These are phyloP conservation scores for Colletotrichum aenigma DNA, from an alignment of 2,329 filamentous ascomycete species.

Conservation along the genomic window DNA sequence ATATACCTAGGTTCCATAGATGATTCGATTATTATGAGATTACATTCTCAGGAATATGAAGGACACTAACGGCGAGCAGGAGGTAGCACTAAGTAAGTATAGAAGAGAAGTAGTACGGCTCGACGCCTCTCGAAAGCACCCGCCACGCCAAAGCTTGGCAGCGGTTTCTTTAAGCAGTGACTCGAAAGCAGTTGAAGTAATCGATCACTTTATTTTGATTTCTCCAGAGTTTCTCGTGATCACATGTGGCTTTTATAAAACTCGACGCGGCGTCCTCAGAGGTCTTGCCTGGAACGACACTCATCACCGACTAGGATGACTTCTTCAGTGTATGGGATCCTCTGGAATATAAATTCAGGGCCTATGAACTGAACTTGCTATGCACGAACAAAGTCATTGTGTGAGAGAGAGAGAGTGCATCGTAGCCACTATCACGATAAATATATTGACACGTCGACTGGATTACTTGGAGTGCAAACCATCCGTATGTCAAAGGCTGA, in stretches of 20 bases:
- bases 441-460: fast-evolving
- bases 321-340: neutral
- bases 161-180: neutral
- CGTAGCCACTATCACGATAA: neutral
- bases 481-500: neutral
- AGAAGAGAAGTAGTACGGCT: neutral
- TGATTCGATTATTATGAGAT: neutral
- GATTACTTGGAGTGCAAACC: neutral
- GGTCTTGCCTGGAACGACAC: neutral
- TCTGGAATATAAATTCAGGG: fast-evolving
- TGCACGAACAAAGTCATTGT: neutral
- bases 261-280: neutral
- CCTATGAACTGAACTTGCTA: neutral
- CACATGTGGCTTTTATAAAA: neutral
- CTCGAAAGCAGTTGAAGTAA: no score
- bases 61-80: neutral
- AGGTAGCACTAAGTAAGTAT: neutral
- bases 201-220: neutral
- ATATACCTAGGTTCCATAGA: neutral
- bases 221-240: neutral
- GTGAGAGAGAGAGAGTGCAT: neutral
- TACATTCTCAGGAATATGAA: neutral
- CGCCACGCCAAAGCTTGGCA: neutral
- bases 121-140: neutral
- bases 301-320: neutral